Conservation (phyloP, 2,329 filamentous ascomycete species). For the Fusarium decemcellulare region DNA sequence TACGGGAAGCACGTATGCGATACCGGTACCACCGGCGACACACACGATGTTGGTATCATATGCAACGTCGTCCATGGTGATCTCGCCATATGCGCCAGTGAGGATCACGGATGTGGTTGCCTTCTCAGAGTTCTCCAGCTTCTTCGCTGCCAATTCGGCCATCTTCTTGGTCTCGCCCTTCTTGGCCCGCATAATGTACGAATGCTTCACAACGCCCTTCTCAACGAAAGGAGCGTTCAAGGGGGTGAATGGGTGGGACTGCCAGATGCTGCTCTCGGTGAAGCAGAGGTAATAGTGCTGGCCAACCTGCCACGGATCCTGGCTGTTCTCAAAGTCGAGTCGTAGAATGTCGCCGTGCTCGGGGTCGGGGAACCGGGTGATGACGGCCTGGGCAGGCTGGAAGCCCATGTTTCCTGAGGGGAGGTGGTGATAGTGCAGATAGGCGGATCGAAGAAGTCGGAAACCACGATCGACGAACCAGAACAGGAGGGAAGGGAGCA, state of each 20-base stretch:
- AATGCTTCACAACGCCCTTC: conserved; percentile 61
- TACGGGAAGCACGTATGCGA: conserved; percentile 56
- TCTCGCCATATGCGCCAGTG: conserved; percentile 74
- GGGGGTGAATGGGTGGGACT: conserved; percentile 80
- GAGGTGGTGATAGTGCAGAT: conserved; percentile 73
- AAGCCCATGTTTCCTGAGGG: conserved; percentile 64
- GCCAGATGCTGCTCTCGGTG: conserved; percentile 76
- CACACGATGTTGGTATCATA: conserved; percentile 57
- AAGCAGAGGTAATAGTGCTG: conserved; percentile 83
- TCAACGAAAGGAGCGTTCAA: conserved; percentile 65
- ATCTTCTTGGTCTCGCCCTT: conserved; percentile 72
- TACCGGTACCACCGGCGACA: conserved; percentile 58
- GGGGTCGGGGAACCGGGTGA: conserved; percentile 65
- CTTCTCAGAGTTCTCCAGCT: conserved; percentile 47
- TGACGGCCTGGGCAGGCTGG: conserved; percentile 62
- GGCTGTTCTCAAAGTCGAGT: conserved; percentile 74
- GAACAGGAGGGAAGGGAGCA: conserved; percentile 75
- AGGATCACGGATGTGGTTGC: conserved; percentile 70
- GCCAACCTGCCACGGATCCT: conserved; percentile 74
- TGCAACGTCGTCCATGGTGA: conserved; percentile 59
- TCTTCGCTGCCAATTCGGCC: conserved; percentile 59
- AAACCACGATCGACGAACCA: conserved; percentile 75
- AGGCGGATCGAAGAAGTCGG: conserved; percentile 68
- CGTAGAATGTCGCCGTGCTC: conserved; percentile 74
- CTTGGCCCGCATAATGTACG: conserved; percentile 71